Conservation (phyloP, 2,329 filamentous ascomycete species). For the Zasmidium angulare region DNA sequence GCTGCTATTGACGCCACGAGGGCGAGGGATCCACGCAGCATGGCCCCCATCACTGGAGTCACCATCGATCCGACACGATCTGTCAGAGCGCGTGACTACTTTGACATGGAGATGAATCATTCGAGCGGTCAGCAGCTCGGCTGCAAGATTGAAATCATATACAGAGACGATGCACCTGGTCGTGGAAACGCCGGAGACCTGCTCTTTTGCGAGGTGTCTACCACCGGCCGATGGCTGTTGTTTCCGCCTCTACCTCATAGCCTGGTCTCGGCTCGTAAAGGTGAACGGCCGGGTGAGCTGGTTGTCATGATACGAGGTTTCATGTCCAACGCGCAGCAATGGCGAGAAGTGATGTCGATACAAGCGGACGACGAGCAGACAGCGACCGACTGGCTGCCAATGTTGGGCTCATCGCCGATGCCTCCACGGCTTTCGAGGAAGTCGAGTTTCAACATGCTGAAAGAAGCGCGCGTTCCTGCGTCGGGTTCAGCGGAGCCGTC, state of each 20-base stretch:
- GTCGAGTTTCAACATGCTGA: conserved; percentile 49
- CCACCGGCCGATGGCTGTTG: conserved; percentile 74
- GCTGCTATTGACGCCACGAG: conserved; percentile 77
- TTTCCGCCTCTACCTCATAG: conserved; percentile 81
- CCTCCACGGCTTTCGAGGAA: conserved; percentile 55
- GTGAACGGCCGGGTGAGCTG: conserved; percentile 70
- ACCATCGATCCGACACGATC: conserved; percentile 74
- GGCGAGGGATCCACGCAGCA: conserved; percentile 73
- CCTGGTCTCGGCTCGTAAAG: conserved; percentile 75
- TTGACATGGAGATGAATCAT: conserved; percentile 80
- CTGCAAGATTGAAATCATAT: conserved; percentile 82
- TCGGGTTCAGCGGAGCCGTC: conserved; percentile 17
- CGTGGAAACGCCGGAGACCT: conserved; percentile 73
- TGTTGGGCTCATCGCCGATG: conserved; percentile 68
- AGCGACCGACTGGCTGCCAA: conserved; percentile 80
- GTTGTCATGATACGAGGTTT: conserved; percentile 82
- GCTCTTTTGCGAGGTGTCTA: conserved; percentile 88
- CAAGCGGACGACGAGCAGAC: conserved; percentile 74
- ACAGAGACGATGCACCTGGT: conserved; percentile 74
- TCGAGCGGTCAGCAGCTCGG: conserved; percentile 87
- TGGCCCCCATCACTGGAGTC: conserved; percentile 69
- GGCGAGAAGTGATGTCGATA: conserved; percentile 83
- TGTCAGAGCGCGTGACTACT: conserved; percentile 86
- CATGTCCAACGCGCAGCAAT: conserved; percentile 62
- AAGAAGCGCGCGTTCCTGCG: conserved; percentile 15